Evolutionary conservation across 176 grass and related monocot genomes (phyloP).

Genomic region (Aechmea fasciata): DNA sequence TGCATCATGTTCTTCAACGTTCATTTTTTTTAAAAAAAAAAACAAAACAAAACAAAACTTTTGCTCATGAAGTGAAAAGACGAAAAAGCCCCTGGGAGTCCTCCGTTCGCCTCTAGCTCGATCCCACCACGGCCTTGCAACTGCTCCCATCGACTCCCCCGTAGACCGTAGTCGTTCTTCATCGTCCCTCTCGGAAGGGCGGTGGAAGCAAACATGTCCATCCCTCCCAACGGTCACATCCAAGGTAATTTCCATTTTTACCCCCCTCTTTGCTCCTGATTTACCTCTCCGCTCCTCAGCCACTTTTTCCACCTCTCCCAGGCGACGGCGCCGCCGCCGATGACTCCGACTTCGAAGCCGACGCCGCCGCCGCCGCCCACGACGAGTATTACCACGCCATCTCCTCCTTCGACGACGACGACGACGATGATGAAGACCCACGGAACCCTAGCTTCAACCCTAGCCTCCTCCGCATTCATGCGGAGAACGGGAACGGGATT

Average conservation of each 20-base stretch:
- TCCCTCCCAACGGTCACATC: conserved; percentile 37
- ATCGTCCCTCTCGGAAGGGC: not conserved
- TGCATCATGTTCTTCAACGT: conserved; percentile 2
- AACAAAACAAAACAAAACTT: not conserved
- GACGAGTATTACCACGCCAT: conserved; percentile 15
- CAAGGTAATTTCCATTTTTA: not conserved
- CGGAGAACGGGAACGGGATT: not conserved
- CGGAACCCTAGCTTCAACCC: conserved; percentile 1
- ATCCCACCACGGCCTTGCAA: not conserved
- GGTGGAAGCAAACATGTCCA: conserved; percentile 35
- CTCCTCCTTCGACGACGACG: not conserved
- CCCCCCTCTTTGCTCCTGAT: conserved; percentile 10
- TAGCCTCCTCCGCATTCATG: conserved; percentile 21
- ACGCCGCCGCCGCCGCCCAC: conserved; percentile 14
- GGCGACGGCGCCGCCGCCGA: conserved; percentile 25
- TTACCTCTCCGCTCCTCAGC: conserved; percentile 20
- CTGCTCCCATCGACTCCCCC: not conserved
- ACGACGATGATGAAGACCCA: not conserved
- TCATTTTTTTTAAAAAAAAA: not conserved
- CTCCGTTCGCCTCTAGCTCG: not conserved
- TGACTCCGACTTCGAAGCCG: conserved; percentile 17
- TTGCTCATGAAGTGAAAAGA: not conserved
- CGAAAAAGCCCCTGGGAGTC: not conserved
- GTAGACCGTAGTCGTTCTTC: not conserved
- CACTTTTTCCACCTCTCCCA: conserved; percentile 12